phyloP scores from a whole-genome alignment of 208 protist species.

The Trypanosoma congolense region DNA sequence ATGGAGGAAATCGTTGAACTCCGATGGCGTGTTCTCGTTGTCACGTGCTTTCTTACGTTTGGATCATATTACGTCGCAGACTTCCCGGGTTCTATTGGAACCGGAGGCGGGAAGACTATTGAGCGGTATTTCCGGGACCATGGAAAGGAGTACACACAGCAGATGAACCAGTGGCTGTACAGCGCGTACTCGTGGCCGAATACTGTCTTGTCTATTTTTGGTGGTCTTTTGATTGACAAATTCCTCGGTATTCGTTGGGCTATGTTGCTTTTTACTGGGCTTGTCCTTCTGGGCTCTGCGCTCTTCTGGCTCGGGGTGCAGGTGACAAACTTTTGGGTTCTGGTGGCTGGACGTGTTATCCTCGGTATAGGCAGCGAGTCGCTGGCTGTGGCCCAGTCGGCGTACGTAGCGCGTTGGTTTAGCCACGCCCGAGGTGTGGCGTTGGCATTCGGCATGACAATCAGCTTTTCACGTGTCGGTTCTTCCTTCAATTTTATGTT shows the following conservation, averaged over 20 bases:
- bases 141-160: constrained; percentile 57
- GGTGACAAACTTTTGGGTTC: constrained; percentile 47
- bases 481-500: constrained; percentile 91
- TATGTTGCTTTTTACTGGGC: constrained; percentile 72
- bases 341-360: constrained; percentile 76
- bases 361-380: constrained; percentile 89
- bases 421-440: constrained; percentile 70
- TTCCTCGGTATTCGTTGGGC: constrained; percentile 69
- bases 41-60: constrained; percentile 84
- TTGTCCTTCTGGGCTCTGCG: constrained; percentile 61
- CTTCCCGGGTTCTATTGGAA: constrained; percentile 76
- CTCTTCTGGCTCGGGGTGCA: constrained; percentile 78
- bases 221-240: constrained; percentile 88
- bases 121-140: constrained; percentile 48
- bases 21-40: constrained; percentile 67
- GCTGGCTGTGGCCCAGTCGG: constrained; percentile 82
- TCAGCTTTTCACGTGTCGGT: constrained; percentile 85
- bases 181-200: constrained; percentile 92
- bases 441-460: constrained; percentile 89
- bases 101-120: constrained; percentile 47
- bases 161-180: constrained; percentile 88
- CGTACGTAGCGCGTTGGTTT: constrained; percentile 92
- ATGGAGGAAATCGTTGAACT: constrained; percentile 55
- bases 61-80: constrained; percentile 83
- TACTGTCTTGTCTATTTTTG: constrained; percentile 79